These are phyloP conservation scores for Blastobotrys mokoenaii DNA, from an alignment of 805 yeast genomes.

Conservation along the genomic window DNA sequence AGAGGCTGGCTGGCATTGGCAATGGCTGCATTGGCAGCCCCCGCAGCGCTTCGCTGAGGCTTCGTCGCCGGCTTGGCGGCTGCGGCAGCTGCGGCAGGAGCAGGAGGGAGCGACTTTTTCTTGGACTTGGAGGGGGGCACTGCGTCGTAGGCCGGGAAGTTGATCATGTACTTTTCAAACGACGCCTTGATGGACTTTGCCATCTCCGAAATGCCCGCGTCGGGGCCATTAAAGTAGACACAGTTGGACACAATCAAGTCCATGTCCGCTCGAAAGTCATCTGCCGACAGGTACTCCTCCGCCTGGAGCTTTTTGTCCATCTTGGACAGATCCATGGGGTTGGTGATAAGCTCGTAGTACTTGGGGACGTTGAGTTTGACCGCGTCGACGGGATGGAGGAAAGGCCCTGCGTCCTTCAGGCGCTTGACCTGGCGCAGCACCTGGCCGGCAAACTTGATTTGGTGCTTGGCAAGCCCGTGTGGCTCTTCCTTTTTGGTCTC, in stretches of 20 bases:
- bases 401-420: slow-evolving; percentile 87
- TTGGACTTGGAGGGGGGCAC: slow-evolving; percentile 14
- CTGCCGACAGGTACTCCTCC: slow-evolving; percentile 65
- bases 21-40: slow-evolving; percentile 19
- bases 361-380: slow-evolving; percentile 83
- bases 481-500: slow-evolving; percentile 10
- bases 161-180: slow-evolving; percentile 85
- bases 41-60: slow-evolving; percentile 21
- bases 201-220: slow-evolving; percentile 81
- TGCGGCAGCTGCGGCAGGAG: slow-evolving; percentile 5
- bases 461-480: slow-evolving; percentile 45
- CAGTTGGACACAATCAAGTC: slow-evolving; percentile 81
- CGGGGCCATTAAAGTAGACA: slow-evolving; percentile 73
- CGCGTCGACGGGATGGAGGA: slow-evolving; percentile 81
- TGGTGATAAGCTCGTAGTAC: slow-evolving; percentile 70
- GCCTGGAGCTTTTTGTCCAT: slow-evolving; percentile 70
- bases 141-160: slow-evolving; percentile 63
- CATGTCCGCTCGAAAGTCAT: slow-evolving; percentile 67
- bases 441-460: slow-evolving; percentile 67
- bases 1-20: slow-evolving; percentile 6
- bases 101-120: slow-evolving; percentile 19
- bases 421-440: slow-evolving; percentile 81
- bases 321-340: slow-evolving; percentile 92
- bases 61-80: slow-evolving; percentile 20
- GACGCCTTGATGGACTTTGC: slow-evolving; percentile 84